Percentiles rank a stretch among this genome's conserved stretches.
Conservation (phyloP, 371 early-diverging fungal genomes). For the Mortierella sp. region DNA sequence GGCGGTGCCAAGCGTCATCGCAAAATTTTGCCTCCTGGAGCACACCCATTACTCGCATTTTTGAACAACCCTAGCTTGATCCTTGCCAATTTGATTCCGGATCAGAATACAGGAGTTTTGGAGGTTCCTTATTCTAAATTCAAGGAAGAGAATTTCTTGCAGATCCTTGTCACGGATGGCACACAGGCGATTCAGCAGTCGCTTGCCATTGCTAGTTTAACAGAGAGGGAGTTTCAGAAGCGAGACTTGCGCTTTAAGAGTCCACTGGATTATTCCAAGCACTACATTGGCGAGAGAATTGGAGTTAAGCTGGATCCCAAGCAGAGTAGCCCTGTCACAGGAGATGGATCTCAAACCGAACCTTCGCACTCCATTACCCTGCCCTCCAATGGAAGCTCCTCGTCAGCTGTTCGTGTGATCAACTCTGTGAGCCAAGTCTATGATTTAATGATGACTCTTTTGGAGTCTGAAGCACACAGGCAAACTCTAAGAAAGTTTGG, state of each 20-base stretch:
- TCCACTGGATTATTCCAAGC: slow-evolving; percentile 18
- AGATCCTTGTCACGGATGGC: slow-evolving; percentile 39
- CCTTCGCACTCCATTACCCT: slow-evolving; percentile 23
- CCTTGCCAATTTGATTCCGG: slow-evolving; percentile 29
- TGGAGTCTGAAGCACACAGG: slow-evolving; percentile 13
- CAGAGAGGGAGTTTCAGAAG: slow-evolving; percentile 36
- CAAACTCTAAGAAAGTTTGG: slow-evolving; percentile 37
- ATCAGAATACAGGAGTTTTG: slow-evolving; percentile 29
- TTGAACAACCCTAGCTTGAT: slow-evolving; percentile 30
- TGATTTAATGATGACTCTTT: slow-evolving; percentile 45
- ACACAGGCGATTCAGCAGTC: slow-evolving; percentile 23
- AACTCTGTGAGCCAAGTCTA: slow-evolving; percentile 45
- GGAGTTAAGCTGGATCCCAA: slow-evolving; percentile 39
- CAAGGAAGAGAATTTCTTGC: slow-evolving; percentile 32
- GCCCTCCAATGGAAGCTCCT: slow-evolving; percentile 30
- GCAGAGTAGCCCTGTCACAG: not conserved
- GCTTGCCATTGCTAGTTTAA: slow-evolving; percentile 8
- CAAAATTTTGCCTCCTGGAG: slow-evolving; percentile 11
- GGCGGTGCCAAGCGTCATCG: slow-evolving; percentile 51
- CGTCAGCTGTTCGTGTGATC: slow-evolving; percentile 43
- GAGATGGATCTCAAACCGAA: not conserved
- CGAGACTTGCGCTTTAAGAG: slow-evolving; percentile 56
- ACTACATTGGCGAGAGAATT: slow-evolving; percentile 44
- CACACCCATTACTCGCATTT: slow-evolving; percentile 26
- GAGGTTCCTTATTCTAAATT: slow-evolving; percentile 19